Base-by-base conservation (phyloP, 1,284 basidiomycete species). In the Melampsora larici-populina region DNA sequence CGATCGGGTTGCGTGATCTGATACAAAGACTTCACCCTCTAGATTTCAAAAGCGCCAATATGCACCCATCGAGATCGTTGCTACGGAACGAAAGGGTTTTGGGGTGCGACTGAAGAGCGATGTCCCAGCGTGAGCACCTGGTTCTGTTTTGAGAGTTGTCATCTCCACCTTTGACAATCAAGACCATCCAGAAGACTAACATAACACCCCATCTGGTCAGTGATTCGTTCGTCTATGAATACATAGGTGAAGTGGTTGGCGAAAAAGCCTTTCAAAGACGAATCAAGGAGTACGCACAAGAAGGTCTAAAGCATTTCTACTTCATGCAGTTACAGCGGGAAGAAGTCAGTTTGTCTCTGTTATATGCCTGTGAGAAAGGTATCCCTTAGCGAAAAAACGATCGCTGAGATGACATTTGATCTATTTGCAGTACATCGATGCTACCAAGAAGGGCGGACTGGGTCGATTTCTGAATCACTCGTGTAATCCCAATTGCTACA, bases 251-350 rank as follows among this genome's bases (percentile, higher is more conserved):
- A 81, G 94, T 99, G 26, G 92, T 99, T 80, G 91, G 89, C 79
- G 91, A 93, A 63, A 86, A 87, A 21, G 91, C 91, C 21, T 97
- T 99, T 84, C 89, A 91, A 84, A 93, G 93, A 83, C 90, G 96
- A 55, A 98, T 99, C 94, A 89, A 91, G 69, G 90, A 91, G 51
- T 99, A 99, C 83, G 94, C 90, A 1, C 88, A 91, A 60, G 94
- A 97, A 84, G 95, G 95, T 21, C 94, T 98, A 80, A 87, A 89
- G 77, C 96, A 99, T 84, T 99, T 99, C 82, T 99, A 99, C 85
- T 99, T 99, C 83, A 99, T 99, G 97, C 96, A 97, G 92, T 85
- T 99, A 76, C 97, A 98, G 85, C 94, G 93, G 82, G 94, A 97
- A 81, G 94, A 99, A 88, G 93, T 93, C 80, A 79, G 89, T 80